Conservation (phyloP, 2,329 filamentous ascomycete genomes). For the Colletotrichum sojae region DNA sequence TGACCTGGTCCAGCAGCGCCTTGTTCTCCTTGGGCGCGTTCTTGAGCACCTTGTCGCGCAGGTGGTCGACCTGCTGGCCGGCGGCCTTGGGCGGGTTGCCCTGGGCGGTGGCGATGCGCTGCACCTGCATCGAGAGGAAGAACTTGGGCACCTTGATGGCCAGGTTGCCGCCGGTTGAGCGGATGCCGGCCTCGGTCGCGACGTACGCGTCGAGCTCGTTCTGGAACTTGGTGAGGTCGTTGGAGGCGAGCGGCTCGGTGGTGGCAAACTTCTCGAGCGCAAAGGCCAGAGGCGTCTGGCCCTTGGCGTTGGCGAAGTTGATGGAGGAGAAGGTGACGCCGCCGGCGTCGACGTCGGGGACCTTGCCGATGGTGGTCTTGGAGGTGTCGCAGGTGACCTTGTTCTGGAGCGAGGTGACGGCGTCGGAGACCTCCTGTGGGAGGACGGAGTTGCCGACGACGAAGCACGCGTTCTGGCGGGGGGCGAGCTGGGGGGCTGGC, state of each 20-base stretch:
- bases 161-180: slow-evolving; percentile 66
- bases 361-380: slow-evolving; percentile 63
- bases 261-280: slow-evolving; percentile 69
- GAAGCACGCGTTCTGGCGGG: slow-evolving; percentile 64
- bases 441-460: slow-evolving; percentile 65
- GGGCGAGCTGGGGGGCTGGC: slow-evolving; percentile 27
- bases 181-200: slow-evolving; percentile 72
- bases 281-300: slow-evolving; percentile 65
- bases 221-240: slow-evolving; percentile 66
- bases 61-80: slow-evolving; percentile 68
- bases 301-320: slow-evolving; percentile 66
- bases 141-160: slow-evolving; percentile 75
- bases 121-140: slow-evolving; percentile 72
- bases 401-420: slow-evolving; percentile 57
- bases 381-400: slow-evolving; percentile 64
- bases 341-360: slow-evolving; percentile 70
- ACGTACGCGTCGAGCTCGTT: slow-evolving; percentile 69
- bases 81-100: slow-evolving; percentile 66
- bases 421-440: slow-evolving; percentile 63
- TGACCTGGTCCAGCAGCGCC: slow-evolving; percentile 67
- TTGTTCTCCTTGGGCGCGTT: slow-evolving; percentile 66
- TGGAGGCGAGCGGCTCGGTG: slow-evolving; percentile 60
- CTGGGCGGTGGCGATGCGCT: slow-evolving; percentile 71
- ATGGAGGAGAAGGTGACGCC: slow-evolving; percentile 65
- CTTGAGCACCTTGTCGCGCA: slow-evolving; percentile 70